These are phyloP conservation scores for Lyophyllum atratum DNA, from an alignment of 768 basidiomycete genomes.

Conservation along the genomic window DNA sequence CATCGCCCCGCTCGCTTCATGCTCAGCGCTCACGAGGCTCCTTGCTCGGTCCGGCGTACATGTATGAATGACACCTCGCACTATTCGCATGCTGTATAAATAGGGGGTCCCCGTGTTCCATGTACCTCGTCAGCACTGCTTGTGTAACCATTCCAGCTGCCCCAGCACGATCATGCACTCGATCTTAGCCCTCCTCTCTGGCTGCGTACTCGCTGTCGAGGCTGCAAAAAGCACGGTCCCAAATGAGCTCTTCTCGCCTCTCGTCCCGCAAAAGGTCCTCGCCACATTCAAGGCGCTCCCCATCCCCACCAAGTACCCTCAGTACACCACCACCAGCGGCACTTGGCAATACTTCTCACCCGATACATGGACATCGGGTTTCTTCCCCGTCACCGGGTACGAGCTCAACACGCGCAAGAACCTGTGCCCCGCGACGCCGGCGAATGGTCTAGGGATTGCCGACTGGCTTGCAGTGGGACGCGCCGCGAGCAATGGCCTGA, in stretches of 20 bases:
- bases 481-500: slow-evolving; percentile 49
- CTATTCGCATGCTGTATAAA: slow-evolving; percentile 9
- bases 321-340: slow-evolving; percentile 54
- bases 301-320: slow-evolving; percentile 36
- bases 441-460: slow-evolving; percentile 38
- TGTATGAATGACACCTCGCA: not conserved
- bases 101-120: not conserved
- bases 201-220: slow-evolving; percentile 15
- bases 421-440: slow-evolving; percentile 44
- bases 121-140: not conserved
- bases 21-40: slow-evolving; percentile 11
- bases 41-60: slow-evolving; percentile 21
- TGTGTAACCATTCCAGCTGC: not conserved
- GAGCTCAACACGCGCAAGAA: slow-evolving; percentile 54
- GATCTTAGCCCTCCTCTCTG: slow-evolving; percentile 15
- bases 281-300: slow-evolving; percentile 49
- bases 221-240: slow-evolving; percentile 20
- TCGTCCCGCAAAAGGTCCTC: slow-evolving; percentile 60
- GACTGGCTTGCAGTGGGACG: slow-evolving; percentile 61
- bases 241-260: slow-evolving; percentile 56
- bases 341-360: slow-evolving; percentile 55
- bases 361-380: slow-evolving; percentile 69
- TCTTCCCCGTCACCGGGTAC: slow-evolving; percentile 64
- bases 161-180: not conserved
- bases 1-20: slow-evolving; percentile 8